Evolutionary conservation across 768 basidiomycete species (phyloP), one percentile per base, ranked within the genome.

Genomic region (Naganishia onofrii): DNA sequence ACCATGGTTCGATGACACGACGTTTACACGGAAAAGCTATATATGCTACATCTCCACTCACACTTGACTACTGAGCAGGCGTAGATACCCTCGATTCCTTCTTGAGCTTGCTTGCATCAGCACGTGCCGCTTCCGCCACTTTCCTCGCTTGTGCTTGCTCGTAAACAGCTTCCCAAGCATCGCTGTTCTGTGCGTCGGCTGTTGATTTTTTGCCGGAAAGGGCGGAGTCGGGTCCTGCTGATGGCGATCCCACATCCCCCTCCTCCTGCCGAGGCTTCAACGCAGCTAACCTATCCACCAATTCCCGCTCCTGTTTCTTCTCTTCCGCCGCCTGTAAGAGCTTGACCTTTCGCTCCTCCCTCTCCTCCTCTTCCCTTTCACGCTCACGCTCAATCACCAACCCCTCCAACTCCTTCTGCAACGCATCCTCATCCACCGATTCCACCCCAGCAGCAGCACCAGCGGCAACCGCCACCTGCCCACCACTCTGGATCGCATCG

Each of bases 401-500:
- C 44, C 81, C 85, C 58, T 82, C 83, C 76, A 90, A 82, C 79
- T 94, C 92, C 56, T 83, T 84, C 77, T 88, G 87, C 55, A 93
- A 71, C 60, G 87, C 85, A 0, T 84, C 83, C 28, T 88, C 86
- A 60, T 80, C 77, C 21, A 72, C 71, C 2, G 85, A 85, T 8
- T 63, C 73, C 19, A 57, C 64, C 2, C 84, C 83, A 0, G 76
- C 75, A 12, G 83, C 83, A 0, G 76, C 83, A 0, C 76, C 75
- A 12, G 83, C 83, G 0, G 76, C 85, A 13, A 87, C 76, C 0
- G 87, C 88, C 26, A 87, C 81, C 71, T 90, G 86, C 2, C 85
- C 88, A 26, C 89, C 90, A 46, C 87, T 79, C 70, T 84, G 84
- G 56, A 97, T 87, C 3, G 88, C 87, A 34, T 90, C 86, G 73